Evolutionary conservation across 768 basidiomycete genomes (phyloP).

Genomic region (Boletus speciosus): DNA sequence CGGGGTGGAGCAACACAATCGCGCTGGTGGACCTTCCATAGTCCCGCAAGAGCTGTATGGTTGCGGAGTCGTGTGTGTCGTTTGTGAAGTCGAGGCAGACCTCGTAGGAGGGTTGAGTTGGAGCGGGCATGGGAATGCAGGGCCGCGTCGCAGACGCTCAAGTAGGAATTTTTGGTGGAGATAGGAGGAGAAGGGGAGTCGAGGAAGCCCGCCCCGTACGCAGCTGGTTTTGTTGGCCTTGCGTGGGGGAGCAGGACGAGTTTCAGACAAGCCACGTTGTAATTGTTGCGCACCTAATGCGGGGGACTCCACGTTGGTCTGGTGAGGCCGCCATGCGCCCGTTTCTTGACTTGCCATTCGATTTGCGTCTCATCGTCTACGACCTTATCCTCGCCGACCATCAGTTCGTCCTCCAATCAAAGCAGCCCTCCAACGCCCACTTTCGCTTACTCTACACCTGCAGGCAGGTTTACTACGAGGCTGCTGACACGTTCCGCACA

Average conservation of each 20-base stretch:
- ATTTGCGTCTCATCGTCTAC: slow-evolving; percentile 37
- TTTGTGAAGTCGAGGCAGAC: slow-evolving; percentile 67
- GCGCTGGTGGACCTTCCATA: slow-evolving; percentile 55
- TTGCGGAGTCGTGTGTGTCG: slow-evolving; percentile 61
- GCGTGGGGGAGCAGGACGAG: slow-evolving; percentile 28
- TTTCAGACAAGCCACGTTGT: slow-evolving; percentile 28
- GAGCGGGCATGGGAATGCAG: slow-evolving; percentile 49
- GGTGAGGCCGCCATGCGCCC: slow-evolving; percentile 18
- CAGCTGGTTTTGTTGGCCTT: slow-evolving; percentile 33
- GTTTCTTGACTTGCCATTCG: slow-evolving; percentile 32
- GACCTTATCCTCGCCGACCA: slow-evolving; percentile 23
- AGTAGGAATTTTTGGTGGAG: slow-evolving; percentile 12
- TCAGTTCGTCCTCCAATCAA: slow-evolving; percentile 29
- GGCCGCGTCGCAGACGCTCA: slow-evolving; percentile 35
- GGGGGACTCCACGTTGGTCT: slow-evolving; percentile 28
- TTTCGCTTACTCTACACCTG: slow-evolving; percentile 31
- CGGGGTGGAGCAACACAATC: slow-evolving; percentile 55
- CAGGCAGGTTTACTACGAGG: slow-evolving; percentile 32
- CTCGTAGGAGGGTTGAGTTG: slow-evolving; percentile 54
- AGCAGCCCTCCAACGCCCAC: slow-evolving; percentile 36
- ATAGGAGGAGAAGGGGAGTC: slow-evolving; percentile 13
- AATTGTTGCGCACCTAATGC: slow-evolving; percentile 31
- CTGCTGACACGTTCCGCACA: slow-evolving; percentile 22
- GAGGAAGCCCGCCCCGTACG: slow-evolving; percentile 25
- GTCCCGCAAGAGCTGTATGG: slow-evolving; percentile 61